A percentile compares a stretch with the other conserved stretches of the same genome.
Evolutionary conservation across 1,284 basidiomycete genomes (phyloP).

Genomic region (Spongispora temasekensis): DNA sequence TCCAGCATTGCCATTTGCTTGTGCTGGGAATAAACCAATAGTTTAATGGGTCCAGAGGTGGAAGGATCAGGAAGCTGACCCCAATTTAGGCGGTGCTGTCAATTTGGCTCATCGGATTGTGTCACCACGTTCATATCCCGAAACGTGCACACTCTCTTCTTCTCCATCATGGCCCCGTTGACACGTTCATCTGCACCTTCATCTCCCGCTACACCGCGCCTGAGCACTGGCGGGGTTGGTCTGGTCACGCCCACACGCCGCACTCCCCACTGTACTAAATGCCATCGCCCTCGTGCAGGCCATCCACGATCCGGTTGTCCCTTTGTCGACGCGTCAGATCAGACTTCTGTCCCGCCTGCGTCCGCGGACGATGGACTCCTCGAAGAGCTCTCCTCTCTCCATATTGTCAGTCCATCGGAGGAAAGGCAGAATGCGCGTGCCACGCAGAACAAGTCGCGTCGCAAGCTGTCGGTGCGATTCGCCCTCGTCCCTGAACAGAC

Average conservation of each 20-base stretch:
- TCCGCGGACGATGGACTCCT: conserved; percentile 20
- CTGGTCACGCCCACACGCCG: conserved; percentile 38
- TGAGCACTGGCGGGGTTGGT: conserved; percentile 7
- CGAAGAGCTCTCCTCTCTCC: conserved; percentile 34
- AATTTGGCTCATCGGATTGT: no score
- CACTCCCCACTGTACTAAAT: conserved; percentile 51
- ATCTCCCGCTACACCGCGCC: conserved; percentile 25
- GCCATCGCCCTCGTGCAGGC: conserved; percentile 51
- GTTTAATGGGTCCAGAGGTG: no score
- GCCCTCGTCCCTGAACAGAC: conserved; percentile 36
- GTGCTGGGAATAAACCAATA: no score
- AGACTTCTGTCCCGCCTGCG: conserved; percentile 4
- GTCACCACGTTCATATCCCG: not conserved
- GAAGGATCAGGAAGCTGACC: no score
- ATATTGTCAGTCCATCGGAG: conserved; percentile 28
- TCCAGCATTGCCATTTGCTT: no score
- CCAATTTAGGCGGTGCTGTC: not conserved
- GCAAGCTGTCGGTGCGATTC: conserved; percentile 33
- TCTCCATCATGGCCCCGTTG: conserved; percentile 24
- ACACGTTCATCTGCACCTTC: conserved; percentile 34
- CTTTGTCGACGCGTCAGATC: conserved; percentile 26
- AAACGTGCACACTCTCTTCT: not conserved
- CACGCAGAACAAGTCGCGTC: conserved; percentile 8
- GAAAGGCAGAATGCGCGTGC: conserved; percentile 9
- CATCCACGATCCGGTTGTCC: conserved; percentile 63